Conservation (phyloP, 2,329 filamentous ascomycete genomes). For the Colletotrichum sp. region DNA sequence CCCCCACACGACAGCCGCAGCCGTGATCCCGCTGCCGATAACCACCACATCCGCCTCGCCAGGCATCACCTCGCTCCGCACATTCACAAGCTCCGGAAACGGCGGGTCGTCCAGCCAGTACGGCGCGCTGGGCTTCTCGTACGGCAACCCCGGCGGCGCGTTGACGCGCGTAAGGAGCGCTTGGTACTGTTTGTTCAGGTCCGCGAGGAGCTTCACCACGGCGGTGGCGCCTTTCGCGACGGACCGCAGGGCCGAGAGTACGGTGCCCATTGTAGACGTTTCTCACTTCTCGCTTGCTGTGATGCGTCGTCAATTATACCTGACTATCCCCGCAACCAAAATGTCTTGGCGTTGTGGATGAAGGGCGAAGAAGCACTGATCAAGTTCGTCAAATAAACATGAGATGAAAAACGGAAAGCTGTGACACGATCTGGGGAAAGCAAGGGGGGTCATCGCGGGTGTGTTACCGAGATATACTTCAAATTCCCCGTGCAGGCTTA, state of each 20-base stretch:
- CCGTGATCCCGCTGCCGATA: slow-evolving; percentile 61
- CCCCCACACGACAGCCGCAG: slow-evolving; percentile 40
- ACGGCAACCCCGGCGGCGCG: slow-evolving; percentile 43
- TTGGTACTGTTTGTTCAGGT: slow-evolving; percentile 30
- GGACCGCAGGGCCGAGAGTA: slow-evolving; percentile 32
- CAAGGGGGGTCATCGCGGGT: background rate
- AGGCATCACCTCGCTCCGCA: slow-evolving; percentile 37
- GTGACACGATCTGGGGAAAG: background rate
- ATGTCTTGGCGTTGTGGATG: background rate
- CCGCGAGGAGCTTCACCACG: slow-evolving; percentile 27
- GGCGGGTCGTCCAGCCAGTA: slow-evolving; percentile 53
- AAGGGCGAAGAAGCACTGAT: background rate
- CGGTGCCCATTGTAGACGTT: slow-evolving; percentile 32
- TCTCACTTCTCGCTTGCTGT: too few relatives aligned
- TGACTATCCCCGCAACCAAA: background rate
- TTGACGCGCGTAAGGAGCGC: slow-evolving; percentile 33
- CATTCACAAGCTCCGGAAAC: slow-evolving; percentile 42
- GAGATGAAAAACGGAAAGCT: background rate
- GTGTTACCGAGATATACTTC: background rate
- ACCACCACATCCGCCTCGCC: slow-evolving; percentile 51
- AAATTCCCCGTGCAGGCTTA: background rate
- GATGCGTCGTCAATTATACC: background rate
- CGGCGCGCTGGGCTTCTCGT: slow-evolving; percentile 43
- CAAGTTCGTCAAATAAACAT: background rate
- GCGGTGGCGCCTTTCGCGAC: slow-evolving; percentile 25